Evolutionary conservation across 2,329 filamentous ascomycete genomes (phyloP).

Genomic region (Sarocladiaceae sp.): DNA sequence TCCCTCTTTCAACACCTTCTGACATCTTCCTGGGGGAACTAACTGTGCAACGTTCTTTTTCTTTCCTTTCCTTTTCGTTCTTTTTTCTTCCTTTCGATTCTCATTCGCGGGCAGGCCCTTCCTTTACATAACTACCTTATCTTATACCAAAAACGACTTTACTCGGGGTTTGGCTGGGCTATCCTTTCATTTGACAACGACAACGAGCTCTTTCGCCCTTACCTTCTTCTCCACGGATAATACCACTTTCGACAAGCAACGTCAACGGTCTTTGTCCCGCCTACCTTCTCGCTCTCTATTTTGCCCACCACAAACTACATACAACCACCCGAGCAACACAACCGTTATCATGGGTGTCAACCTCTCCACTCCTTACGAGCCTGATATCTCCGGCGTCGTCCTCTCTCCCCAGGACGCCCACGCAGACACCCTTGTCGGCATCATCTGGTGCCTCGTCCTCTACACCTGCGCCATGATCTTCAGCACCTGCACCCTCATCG

Average conservation of each 20-base stretch:
- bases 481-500: slow-evolving; percentile 33
- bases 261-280: neutral
- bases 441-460: slow-evolving; percentile 27
- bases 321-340: neutral
- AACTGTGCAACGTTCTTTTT: neutral
- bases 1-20: neutral
- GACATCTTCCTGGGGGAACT: neutral
- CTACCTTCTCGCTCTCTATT: neutral
- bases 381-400: slow-evolving; percentile 29
- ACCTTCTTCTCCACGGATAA: neutral
- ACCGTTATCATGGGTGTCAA: slow-evolving; percentile 30
- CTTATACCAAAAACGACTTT: neutral
- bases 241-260: neutral
- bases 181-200: neutral
- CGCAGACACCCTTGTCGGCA: slow-evolving; percentile 25
- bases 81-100: slow-evolving; percentile 5
- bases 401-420: slow-evolving; percentile 24
- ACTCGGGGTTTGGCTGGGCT: neutral
- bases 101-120: slow-evolving; percentile 2
- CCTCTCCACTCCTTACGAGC: slow-evolving; percentile 29
- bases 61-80: slow-evolving; percentile 3
- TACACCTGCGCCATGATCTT: slow-evolving; percentile 36
- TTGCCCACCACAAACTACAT: neutral
- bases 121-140: neutral
- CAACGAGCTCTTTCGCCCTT: neutral